Evolutionary conservation across 208 protist species (phyloP).

Genomic region (Leishmania tropica): DNA sequence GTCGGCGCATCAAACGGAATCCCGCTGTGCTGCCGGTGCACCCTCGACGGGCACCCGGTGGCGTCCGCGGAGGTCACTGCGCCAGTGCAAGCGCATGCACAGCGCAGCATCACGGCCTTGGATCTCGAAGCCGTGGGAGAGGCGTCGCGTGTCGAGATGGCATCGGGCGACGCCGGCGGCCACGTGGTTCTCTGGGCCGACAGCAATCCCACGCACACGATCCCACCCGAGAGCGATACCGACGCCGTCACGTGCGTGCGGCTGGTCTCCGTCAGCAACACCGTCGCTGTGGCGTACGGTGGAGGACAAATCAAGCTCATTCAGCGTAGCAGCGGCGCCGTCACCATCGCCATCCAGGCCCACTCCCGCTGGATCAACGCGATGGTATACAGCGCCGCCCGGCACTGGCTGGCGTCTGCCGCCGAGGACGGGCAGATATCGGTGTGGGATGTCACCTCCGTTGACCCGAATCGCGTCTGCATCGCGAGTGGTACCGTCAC

Average conservation of each 20-base stretch:
- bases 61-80: not conserved
- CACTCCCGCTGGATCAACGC: conserved; percentile 72
- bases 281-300: conserved; percentile 51
- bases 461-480: conserved; percentile 3
- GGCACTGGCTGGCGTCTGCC: conserved; percentile 37
- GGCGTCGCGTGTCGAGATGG: conserved; percentile 17
- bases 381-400: conserved; percentile 29
- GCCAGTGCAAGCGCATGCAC: conserved; percentile 39
- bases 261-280: conserved; percentile 16
- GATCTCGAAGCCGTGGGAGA: conserved; percentile 26
- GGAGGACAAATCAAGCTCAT: conserved; percentile 56
- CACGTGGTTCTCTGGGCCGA: conserved; percentile 49
- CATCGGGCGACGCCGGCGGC: conserved; percentile 47
- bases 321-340: conserved; percentile 27
- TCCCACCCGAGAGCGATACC: conserved; percentile 22
- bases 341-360: conserved; percentile 47
- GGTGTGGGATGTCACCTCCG: conserved; percentile 32
- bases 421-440: conserved; percentile 61
- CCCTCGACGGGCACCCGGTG: conserved; percentile 4
- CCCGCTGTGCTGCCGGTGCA: conserved; percentile 1
- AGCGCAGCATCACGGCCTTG: conserved; percentile 42
- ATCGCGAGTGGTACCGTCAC: conserved; percentile 12
- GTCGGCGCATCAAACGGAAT: conserved; percentile 19
- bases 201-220: conserved; percentile 11
- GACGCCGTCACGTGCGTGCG: conserved; percentile 58